A percentile compares a stretch with the other conserved stretches of the same genome.
phyloP scores from a whole-genome alignment of 768 basidiomycete genomes.

The Tephrocybe sp. region DNA sequence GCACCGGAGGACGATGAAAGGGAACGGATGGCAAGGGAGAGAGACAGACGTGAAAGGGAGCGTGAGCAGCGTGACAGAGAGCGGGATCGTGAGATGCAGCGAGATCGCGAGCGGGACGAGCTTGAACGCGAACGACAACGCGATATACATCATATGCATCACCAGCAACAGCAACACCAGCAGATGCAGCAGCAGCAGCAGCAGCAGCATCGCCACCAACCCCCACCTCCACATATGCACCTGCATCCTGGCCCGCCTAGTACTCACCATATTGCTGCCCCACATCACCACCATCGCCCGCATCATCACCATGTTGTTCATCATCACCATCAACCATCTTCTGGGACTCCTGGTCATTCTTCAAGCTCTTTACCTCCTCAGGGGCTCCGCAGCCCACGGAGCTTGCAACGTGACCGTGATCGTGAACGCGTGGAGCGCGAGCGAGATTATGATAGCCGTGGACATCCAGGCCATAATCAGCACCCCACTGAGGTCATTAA shows the following conservation, averaged over 20 bases:
- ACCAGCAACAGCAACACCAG: constrained; percentile 26
- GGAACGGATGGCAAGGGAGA: constrained; percentile 32
- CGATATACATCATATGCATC: constrained; percentile 18
- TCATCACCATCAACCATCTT: constrained; percentile 32
- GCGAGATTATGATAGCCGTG: constrained; percentile 29
- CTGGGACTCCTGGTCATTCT: constrained; percentile 23
- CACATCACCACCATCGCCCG: constrained; percentile 47
- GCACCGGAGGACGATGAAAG: constrained; percentile 20
- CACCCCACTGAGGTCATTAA: constrained; percentile 56
- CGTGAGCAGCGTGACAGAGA: constrained; percentile 10
- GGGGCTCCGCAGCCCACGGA: constrained; percentile 18
- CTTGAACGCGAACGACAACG: constrained; percentile 26
- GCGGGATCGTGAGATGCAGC: constrained; percentile 27
- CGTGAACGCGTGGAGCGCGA: constrained; percentile 30
- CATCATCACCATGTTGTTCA: constrained; percentile 55
- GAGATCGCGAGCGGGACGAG: constrained; percentile 24
- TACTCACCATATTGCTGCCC: constrained; percentile 32
- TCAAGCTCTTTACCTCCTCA: constrained; percentile 33
- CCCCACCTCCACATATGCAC: constrained; percentile 27
- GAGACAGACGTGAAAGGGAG: constrained; percentile 26
- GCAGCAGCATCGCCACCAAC: constrained; percentile 33
- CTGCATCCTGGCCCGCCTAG: constrained; percentile 28
- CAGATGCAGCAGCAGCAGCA: constrained; percentile 38
- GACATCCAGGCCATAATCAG: constrained; percentile 33
- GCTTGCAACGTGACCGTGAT: constrained; percentile 21